These are phyloP conservation scores for Penicillium pancosmium DNA, from an alignment of 495 filamentous ascomycete genomes.

Conservation along the genomic window DNA sequence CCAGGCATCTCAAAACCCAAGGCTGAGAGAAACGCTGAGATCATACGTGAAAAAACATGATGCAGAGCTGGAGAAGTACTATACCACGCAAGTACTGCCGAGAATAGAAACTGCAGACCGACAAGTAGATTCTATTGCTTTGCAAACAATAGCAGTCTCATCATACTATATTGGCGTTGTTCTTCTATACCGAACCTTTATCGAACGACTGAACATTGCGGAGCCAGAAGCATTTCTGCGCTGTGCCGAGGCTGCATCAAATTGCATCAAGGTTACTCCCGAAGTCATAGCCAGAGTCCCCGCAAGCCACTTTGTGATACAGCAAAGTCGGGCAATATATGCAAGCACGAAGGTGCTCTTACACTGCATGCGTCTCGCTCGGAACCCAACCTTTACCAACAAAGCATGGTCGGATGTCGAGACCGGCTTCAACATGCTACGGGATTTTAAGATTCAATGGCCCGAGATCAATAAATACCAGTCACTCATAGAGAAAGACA, in stretches of 20 bases:
- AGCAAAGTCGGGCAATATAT: slow-evolving; percentile 17
- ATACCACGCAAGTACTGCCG: slow-evolving; percentile 12
- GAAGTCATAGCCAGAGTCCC: slow-evolving; percentile 16
- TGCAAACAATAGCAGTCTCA: slow-evolving; percentile 16
- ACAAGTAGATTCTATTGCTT: not conserved
- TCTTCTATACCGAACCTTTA: slow-evolving; percentile 16
- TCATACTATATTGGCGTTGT: slow-evolving; percentile 17
- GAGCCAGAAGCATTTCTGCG: slow-evolving; percentile 14
- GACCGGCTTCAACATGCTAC: slow-evolving; percentile 13
- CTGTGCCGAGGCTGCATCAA: slow-evolving; percentile 17
- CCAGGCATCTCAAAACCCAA: slow-evolving; percentile 4
- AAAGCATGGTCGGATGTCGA: slow-evolving; percentile 18
- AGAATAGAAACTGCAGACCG: slow-evolving; percentile 1
- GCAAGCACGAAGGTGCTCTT: slow-evolving; percentile 13
- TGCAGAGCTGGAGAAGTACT: slow-evolving; percentile 16
- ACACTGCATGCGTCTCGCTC: slow-evolving; percentile 18
- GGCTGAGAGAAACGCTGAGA: slow-evolving; percentile 7
- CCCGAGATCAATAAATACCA: slow-evolving; percentile 22
- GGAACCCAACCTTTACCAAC: slow-evolving; percentile 11
- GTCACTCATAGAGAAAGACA: slow-evolving; percentile 10
- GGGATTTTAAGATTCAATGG: slow-evolving; percentile 18
- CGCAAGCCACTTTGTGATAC: slow-evolving; percentile 17
- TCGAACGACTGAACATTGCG: slow-evolving; percentile 9
- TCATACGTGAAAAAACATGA: slow-evolving; percentile 14
- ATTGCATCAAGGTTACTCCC: slow-evolving; percentile 17